These are phyloP conservation scores for Ulota crispa DNA, from an alignment of 225 moss, liverwort and hornwort genomes.

Conservation along the genomic window DNA sequence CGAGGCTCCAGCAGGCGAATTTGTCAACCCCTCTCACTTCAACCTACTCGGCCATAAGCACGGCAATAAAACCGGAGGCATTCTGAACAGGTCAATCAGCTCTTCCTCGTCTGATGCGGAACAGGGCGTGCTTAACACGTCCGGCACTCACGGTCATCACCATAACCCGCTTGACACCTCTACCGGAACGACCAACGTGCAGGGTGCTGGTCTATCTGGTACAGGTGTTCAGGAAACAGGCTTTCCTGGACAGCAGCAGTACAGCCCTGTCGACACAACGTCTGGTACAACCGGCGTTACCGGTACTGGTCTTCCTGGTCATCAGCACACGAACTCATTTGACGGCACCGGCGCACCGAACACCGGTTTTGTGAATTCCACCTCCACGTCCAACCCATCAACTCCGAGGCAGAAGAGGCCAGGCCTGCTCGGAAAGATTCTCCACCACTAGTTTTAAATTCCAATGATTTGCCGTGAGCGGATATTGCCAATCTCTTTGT, in stretches of 20 bases:
- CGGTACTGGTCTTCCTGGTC: background rate
- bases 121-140: conserved; percentile 7
- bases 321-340: background rate
- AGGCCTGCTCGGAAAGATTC: conserved; percentile 19
- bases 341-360: background rate
- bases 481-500: background rate
- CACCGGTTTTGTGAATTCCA: background rate
- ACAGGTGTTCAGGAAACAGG: background rate
- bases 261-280: background rate
- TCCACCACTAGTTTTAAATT: background rate
- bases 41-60: conserved; percentile 15
- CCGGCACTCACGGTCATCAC: conserved; percentile 21
- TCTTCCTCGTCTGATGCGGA: conserved; percentile 27
- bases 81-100: conserved; percentile 16
- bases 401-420: conserved; percentile 9
- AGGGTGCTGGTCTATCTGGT: too few species aligned
- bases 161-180: background rate
- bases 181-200: background rate
- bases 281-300: background rate
- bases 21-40: conserved; percentile 33
- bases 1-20: conserved; percentile 43
- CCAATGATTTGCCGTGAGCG: fast-evolving
- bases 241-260: background rate
- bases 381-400: background rate
- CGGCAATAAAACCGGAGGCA: conserved; percentile 15